Evolutionary conservation across 148 eudicot genomes (phyloP).

Genomic region (Camellia sinensis): DNA sequence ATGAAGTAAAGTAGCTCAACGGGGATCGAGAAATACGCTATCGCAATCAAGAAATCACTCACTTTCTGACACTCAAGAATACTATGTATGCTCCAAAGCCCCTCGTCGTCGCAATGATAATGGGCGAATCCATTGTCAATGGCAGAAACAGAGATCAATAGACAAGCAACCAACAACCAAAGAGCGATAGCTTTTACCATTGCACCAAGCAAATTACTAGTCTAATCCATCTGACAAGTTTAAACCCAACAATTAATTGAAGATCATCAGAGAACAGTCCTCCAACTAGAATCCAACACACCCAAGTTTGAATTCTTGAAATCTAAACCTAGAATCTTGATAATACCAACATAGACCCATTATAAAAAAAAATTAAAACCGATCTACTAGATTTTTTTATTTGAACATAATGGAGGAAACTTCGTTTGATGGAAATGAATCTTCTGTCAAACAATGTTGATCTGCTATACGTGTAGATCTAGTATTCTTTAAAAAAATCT

Average conservation of each 20-base stretch:
- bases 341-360: background rate
- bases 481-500: background rate
- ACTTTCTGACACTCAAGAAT: conserved; percentile 76
- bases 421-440: too few relatives aligned
- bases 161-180: conserved; percentile 28
- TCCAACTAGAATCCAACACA: background rate
- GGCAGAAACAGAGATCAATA: conserved; percentile 44
- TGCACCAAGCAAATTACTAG: conserved; percentile 14
- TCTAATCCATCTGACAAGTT: too few relatives aligned
- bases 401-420: too few relatives aligned
- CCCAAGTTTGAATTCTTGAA: background rate
- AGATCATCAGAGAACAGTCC: background rate
- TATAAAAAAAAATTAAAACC: background rate
- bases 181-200: conserved; percentile 45
- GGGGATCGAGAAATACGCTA: conserved; percentile 90
- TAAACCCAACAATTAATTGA: background rate
- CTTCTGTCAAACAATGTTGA: too few relatives aligned
- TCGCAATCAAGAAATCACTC: conserved; percentile 86
- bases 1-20: conserved; percentile 87
- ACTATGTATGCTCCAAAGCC: conserved; percentile 67
- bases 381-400: background rate
- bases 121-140: conserved; percentile 34
- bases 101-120: conserved; percentile 75
- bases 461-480: too few relatives aligned
- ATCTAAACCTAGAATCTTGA: conserved; percentile 8